Percentiles rank a stretch among this genome's conserved stretches.
Evolutionary conservation across 2,329 filamentous ascomycete species (phyloP).

Genomic region (Aspergillus uvarum): DNA sequence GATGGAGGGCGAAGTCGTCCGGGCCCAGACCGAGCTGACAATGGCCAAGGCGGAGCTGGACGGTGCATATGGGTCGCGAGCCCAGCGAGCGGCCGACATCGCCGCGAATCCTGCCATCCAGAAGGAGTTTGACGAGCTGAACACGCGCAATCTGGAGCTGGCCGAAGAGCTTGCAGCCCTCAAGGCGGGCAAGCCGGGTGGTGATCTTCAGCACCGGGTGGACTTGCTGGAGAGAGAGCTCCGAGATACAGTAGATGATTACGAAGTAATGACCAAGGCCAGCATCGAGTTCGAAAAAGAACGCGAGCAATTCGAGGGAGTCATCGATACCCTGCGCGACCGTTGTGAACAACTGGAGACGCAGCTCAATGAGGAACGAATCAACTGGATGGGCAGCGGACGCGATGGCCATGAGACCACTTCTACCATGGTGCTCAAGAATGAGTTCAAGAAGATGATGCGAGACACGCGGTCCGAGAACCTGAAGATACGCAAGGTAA

Average conservation of each 20-base stretch:
- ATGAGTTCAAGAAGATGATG: slow-evolving; percentile 82
- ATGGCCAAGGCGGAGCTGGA: slow-evolving; percentile 88
- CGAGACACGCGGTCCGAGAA: slow-evolving; percentile 67
- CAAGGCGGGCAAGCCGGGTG: slow-evolving; percentile 36
- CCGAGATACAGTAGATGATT: slow-evolving; percentile 66
- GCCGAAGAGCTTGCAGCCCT: slow-evolving; percentile 49
- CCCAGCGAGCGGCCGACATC: slow-evolving; percentile 66
- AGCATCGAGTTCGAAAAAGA: slow-evolving; percentile 71
- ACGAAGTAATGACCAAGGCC: slow-evolving; percentile 68
- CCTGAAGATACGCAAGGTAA: slow-evolving; percentile 63
- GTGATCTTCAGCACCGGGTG: slow-evolving; percentile 49
- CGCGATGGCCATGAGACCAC: slow-evolving; percentile 55
- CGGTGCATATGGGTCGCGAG: slow-evolving; percentile 81
- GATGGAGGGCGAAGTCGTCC: slow-evolving; percentile 64
- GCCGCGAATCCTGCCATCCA: slow-evolving; percentile 59
- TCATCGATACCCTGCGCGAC: slow-evolving; percentile 64
- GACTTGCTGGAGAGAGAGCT: slow-evolving; percentile 64
- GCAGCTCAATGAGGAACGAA: slow-evolving; percentile 65
- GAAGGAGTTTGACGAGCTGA: slow-evolving; percentile 59
- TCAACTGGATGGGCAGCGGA: slow-evolving; percentile 61
- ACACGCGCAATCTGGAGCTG: slow-evolving; percentile 48
- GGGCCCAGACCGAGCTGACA: slow-evolving; percentile 76
- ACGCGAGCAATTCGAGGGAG: slow-evolving; percentile 61
- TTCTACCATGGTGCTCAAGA: slow-evolving; percentile 67
- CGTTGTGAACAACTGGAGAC: slow-evolving; percentile 63